Conservation (phyloP, 345 rosid genomes). For the Ricinus communis region DNA sequence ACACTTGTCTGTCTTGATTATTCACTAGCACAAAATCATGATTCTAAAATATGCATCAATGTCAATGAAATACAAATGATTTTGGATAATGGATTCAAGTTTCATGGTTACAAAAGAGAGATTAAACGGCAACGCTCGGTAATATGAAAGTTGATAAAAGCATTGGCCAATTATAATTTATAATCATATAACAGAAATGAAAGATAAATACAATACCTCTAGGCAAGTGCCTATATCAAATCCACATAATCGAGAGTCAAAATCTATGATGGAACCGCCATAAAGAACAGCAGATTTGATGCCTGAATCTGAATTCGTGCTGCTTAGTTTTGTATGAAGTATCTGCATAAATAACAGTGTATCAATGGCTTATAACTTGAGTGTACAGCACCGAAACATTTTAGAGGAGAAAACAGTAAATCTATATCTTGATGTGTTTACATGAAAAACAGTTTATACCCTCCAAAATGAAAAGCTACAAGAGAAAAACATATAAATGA, state of each 20-base stretch:
- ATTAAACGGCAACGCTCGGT: not conserved
- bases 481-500: not conserved
- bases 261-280: conserved; percentile 77
- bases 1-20: not conserved
- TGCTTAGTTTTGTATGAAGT: conserved; percentile 69
- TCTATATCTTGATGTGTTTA: not conserved
- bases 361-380: conserved; percentile 5
- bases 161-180: not conserved
- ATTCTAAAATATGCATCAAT: not conserved
- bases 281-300: conserved; percentile 70
- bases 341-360: conserved; percentile 46
- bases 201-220: conserved; percentile 51
- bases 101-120: not conserved
- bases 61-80: no score
- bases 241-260: conserved; percentile 65
- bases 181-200: not conserved
- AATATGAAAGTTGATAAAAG: not conserved
- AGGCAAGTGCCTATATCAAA: conserved; percentile 89
- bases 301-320: conserved; percentile 36
- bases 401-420: not conserved
- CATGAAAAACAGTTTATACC: not conserved
- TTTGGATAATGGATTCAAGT: not conserved
- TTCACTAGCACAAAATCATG: not conserved
- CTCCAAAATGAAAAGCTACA: not conserved
- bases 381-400: no score